Conservation (phyloP, 176 grass and related monocot species). For the Rhynchospora tenuis region DNA sequence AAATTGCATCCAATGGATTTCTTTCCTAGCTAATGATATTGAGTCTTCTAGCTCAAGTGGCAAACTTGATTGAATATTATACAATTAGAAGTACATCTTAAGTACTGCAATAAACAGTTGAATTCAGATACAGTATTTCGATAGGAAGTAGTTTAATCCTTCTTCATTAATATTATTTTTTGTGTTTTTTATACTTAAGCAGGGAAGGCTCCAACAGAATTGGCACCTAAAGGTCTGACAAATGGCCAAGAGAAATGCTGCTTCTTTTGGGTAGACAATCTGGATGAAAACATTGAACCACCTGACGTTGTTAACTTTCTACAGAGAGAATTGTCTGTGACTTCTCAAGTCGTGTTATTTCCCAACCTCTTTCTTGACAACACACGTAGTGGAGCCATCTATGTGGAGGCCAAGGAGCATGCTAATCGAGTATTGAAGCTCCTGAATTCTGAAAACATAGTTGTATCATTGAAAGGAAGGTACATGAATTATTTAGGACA, state of each 20-base stretch:
- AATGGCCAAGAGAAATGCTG: background rate
- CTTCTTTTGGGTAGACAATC: conserved; percentile 25
- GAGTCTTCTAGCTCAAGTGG: background rate
- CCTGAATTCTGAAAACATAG: background rate
- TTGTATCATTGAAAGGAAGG: conserved; percentile 19
- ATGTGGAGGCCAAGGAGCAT: conserved; percentile 7
- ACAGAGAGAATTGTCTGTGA: conserved; percentile 16
- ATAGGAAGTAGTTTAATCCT: background rate
- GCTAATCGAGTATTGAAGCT: background rate
- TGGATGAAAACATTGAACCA: background rate
- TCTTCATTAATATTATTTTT: background rate
- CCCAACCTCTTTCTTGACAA: background rate
- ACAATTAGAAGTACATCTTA: background rate
- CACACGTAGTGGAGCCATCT: conserved; percentile 14
- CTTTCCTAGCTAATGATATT: background rate
- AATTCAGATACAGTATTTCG: background rate
- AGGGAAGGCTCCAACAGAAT: conserved; percentile 10
- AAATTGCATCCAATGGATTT: background rate
- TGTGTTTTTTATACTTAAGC: background rate
- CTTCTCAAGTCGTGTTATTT: conserved; percentile 11
- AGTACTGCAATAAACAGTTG: background rate
- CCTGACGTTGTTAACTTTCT: background rate
- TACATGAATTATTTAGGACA: background rate
- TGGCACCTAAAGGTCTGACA: background rate
- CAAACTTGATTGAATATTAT: background rate